These are phyloP conservation scores for Pleurostoma richardsiae DNA, from an alignment of 2,329 filamentous ascomycete species.

Conservation along the genomic window DNA sequence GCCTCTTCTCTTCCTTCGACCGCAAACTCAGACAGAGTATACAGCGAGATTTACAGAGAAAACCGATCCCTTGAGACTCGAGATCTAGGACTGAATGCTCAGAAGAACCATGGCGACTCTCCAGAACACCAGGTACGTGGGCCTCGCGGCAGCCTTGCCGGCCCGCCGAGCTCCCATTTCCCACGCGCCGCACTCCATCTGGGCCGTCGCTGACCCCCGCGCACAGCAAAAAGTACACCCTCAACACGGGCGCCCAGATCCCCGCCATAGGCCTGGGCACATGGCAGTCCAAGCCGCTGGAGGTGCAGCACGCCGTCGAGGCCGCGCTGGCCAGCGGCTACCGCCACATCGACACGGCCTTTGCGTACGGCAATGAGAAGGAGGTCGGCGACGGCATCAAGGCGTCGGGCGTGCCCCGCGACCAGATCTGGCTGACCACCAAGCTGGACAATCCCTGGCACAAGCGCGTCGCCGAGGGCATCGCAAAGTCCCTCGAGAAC, in stretches of 20 bases:
- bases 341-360: constrained; percentile 71
- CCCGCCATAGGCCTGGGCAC: constrained; percentile 73
- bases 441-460: constrained; percentile 76
- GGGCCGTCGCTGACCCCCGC: background rate
- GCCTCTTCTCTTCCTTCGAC: no score
- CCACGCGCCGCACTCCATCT: background rate
- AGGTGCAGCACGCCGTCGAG: constrained; percentile 68
- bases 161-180: background rate
- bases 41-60: no score
- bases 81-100: no score
- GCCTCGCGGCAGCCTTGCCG: background rate
- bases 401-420: constrained; percentile 58
- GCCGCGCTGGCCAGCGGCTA: constrained; percentile 64
- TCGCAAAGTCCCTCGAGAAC: constrained; percentile 54
- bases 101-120: background rate
- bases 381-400: constrained; percentile 63
- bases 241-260: constrained; percentile 75
- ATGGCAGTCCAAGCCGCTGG: constrained; percentile 68
- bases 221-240: constrained; percentile 43
- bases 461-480: constrained; percentile 59
- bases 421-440: constrained; percentile 68
- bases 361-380: constrained; percentile 72
- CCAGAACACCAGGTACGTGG: background rate
- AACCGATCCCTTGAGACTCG: no score
- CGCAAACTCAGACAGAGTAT: no score